phyloP scores from a whole-genome alignment of 495 filamentous ascomycete genomes.

The Clavariopsis aquatica region DNA sequence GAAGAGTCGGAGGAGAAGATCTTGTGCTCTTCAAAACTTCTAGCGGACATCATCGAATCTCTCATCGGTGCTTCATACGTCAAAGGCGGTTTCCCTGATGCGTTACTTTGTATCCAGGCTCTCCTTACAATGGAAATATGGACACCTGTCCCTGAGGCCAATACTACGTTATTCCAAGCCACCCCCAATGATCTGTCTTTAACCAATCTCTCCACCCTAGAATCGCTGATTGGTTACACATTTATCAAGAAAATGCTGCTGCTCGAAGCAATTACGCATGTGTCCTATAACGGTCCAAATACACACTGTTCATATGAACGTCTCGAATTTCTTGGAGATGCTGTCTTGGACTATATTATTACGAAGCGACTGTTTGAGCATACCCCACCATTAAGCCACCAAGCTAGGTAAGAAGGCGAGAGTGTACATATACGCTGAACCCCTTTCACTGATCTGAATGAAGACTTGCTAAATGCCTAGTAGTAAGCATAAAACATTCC shows the following conservation, averaged over 20 bases:
- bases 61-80: conserved; percentile 78
- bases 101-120: conserved; percentile 62
- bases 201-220: conserved; percentile 48
- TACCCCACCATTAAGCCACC: conserved; percentile 54
- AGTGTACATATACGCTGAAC: no score
- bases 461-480: not conserved
- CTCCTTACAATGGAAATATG: conserved; percentile 57
- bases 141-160: conserved; percentile 26
- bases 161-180: conserved; percentile 14
- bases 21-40: conserved; percentile 65
- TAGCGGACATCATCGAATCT: conserved; percentile 89
- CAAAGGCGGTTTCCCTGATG: conserved; percentile 67
- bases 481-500: not conserved
- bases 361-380: conserved; percentile 54
- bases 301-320: conserved; percentile 73
- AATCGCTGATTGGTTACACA: conserved; percentile 64
- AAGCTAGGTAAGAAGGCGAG: conserved; percentile 45
- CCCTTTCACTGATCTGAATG: not conserved
- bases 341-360: conserved; percentile 79
- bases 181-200: conserved; percentile 17
- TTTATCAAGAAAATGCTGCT: conserved; percentile 73
- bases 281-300: conserved; percentile 56
- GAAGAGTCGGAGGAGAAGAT: conserved; percentile 40
- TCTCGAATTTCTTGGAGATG: conserved; percentile 88
- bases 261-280: conserved; percentile 84